phyloP scores from a whole-genome alignment of 768 basidiomycete genomes.

The Termitomyces sp. region DNA sequence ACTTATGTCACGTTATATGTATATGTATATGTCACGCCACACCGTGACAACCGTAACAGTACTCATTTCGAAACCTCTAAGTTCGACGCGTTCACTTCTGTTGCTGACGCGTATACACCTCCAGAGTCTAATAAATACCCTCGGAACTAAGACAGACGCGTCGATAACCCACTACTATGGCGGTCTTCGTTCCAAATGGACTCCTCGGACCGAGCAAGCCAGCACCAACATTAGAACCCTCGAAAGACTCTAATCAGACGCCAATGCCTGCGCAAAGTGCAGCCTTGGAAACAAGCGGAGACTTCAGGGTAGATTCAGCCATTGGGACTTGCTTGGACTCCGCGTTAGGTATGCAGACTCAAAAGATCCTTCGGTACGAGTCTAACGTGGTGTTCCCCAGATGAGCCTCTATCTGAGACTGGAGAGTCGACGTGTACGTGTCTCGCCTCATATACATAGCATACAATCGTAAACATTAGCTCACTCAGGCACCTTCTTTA shows the following conservation, averaged over 20 bases:
- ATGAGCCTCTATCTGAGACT: not conserved
- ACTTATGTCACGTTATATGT: not conserved
- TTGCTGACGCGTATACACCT: not conserved
- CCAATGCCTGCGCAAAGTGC: not conserved
- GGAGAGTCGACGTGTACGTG: not conserved
- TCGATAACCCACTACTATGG: not conserved
- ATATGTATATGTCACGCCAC: not conserved
- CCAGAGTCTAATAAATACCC: not conserved
- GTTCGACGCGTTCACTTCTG: constrained; percentile 4
- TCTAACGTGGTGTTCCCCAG: not conserved
- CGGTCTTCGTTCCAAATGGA: constrained; percentile 16
- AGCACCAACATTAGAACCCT: not conserved
- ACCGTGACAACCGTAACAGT: not conserved
- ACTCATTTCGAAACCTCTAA: not conserved
- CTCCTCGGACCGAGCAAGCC: constrained; percentile 4
- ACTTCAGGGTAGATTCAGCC: not conserved
- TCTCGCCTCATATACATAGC: not conserved
- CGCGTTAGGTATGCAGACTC: not conserved
- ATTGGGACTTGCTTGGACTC: not conserved
- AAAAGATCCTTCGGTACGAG: not conserved
- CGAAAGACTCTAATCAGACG: not conserved
- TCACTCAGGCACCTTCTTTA: not conserved
- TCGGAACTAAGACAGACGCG: not conserved
- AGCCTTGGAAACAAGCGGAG: too few species aligned
- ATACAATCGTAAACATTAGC: not conserved